Percentiles rank a stretch among this genome's conserved stretches.
phyloP scores from a whole-genome alignment of 257 asterid genomes.

The Solanum sitiens region DNA sequence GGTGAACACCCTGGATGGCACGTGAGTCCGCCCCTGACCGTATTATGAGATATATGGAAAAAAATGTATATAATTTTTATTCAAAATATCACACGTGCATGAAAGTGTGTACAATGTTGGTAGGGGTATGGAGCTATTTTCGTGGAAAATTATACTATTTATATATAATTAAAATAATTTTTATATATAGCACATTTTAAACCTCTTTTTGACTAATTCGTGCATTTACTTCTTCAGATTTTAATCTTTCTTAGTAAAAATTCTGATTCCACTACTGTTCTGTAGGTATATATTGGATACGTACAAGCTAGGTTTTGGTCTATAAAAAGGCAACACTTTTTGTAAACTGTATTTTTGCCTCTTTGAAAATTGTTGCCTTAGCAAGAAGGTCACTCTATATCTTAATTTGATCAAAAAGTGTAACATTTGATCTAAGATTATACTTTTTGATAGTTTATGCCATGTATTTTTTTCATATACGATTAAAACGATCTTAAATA shows the following conservation, averaged over 20 bases:
- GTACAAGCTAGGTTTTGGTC: no score
- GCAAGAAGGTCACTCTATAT: neutral
- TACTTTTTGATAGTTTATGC: neutral
- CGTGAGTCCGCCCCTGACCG: no score
- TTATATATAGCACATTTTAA: neutral
- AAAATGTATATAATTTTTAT: no score
- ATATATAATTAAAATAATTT: no score
- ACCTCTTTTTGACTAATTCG: accelerated
- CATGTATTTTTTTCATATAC: neutral
- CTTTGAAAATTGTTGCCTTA: neutral
- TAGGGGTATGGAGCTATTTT: no score
- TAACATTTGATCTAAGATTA: neutral
- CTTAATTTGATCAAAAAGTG: neutral
- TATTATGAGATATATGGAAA: neutral
- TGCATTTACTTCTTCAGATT: no score
- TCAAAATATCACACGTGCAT: no score
- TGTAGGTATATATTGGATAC: neutral
- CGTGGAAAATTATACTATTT: no score
- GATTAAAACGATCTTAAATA: neutral
- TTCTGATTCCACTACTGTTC: accelerated
- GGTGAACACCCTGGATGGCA: no score
- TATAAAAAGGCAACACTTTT: neutral
- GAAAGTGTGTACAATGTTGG: no score
- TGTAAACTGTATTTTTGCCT: neutral
- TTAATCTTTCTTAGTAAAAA: no score